Conservation (phyloP, 2,329 filamentous ascomycete species). For the Epichloe coenophiala region DNA sequence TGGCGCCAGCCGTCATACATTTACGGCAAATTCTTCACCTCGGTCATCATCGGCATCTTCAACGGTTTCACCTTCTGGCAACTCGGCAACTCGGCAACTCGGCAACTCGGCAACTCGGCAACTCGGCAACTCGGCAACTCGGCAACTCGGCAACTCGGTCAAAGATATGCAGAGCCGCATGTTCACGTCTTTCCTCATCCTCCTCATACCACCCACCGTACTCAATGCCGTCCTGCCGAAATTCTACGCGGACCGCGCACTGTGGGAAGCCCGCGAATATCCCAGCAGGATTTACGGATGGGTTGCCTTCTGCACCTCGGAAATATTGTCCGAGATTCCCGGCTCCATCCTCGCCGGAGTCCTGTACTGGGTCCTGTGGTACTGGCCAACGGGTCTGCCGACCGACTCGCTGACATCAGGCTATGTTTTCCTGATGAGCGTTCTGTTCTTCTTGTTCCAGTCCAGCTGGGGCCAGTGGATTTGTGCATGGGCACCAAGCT, state of each 20-base stretch:
- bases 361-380: conserved; percentile 65
- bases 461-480: conserved; percentile 74
- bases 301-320: conserved; percentile 62
- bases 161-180: conserved; percentile 64
- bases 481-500: conserved; percentile 64
- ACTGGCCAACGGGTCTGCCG: conserved; percentile 60
- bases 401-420: conserved; percentile 37
- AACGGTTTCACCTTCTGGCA: conserved; percentile 70
- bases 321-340: conserved; percentile 61
- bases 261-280: conserved; percentile 63
- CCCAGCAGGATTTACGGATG: conserved; percentile 66
- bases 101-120: too few relatives aligned
- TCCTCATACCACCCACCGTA: conserved; percentile 54
- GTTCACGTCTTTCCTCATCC: conserved; percentile 57
- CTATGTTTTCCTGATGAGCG: conserved; percentile 3
- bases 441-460: conserved; percentile 62
- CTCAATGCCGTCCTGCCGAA: conserved; percentile 66
- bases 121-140: too few relatives aligned
- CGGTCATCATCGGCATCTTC: conserved; percentile 60
- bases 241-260: conserved; percentile 57
- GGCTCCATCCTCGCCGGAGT: conserved; percentile 49
- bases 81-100: conserved; percentile 47
- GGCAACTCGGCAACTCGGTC: conserved; percentile 49
- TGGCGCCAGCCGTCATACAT: conserved; percentile 67
- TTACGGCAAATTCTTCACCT: conserved; percentile 62